Conservation (phyloP, 257 asterid genomes). For the Leptodermis oblonga region DNA sequence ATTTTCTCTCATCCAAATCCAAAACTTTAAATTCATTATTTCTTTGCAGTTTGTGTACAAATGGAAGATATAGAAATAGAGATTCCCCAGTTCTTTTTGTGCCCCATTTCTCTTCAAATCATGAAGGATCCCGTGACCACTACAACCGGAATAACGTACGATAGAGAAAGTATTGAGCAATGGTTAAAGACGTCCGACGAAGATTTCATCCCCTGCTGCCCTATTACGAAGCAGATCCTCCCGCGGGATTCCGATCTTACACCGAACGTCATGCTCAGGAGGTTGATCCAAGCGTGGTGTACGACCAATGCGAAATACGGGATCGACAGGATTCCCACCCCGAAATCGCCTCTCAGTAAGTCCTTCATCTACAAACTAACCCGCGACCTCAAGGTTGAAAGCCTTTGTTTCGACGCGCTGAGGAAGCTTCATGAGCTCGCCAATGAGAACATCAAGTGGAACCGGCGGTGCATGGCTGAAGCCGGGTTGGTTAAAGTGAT, state of each 20-base stretch:
- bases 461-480: slow-evolving; percentile 54
- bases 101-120: slow-evolving; percentile 88
- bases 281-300: slow-evolving; percentile 87
- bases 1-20: neutral
- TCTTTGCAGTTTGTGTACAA: neutral
- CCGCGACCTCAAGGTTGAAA: slow-evolving; percentile 32
- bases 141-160: slow-evolving; percentile 85
- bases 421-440: slow-evolving; percentile 47
- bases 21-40: neutral
- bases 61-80: slow-evolving; percentile 70
- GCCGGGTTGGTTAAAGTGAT: slow-evolving; percentile 49
- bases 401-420: slow-evolving; percentile 23
- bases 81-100: slow-evolving; percentile 69
- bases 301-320: slow-evolving; percentile 52
- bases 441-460: slow-evolving; percentile 37
- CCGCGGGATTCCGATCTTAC: slow-evolving; percentile 51
- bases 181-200: slow-evolving; percentile 48
- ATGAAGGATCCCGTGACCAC: slow-evolving; percentile 91
- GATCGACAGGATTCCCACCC: slow-evolving; percentile 70
- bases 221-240: slow-evolving; percentile 64
- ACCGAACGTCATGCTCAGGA: slow-evolving; percentile 84
- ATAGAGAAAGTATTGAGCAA: slow-evolving; percentile 71
- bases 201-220: slow-evolving; percentile 50
- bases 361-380: slow-evolving; percentile 45
- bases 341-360: slow-evolving; percentile 46